Base-by-base conservation (phyloP, 768 basidiomycete genomes). In the Paxillus ammoniavirescens region DNA sequence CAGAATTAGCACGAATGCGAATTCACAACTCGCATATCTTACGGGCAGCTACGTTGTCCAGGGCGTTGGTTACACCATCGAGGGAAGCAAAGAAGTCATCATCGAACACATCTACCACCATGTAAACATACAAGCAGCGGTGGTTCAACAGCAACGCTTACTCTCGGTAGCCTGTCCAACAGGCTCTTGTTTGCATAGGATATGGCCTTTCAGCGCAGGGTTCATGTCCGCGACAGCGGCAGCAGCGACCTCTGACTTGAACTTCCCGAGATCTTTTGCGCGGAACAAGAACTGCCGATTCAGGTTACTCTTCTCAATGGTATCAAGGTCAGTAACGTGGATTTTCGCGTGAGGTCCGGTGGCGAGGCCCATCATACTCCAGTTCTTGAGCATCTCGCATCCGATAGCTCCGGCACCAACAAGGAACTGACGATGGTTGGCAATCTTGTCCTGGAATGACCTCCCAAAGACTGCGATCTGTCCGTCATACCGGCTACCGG, bases 361-460 rank as follows among this genome's bases (percentile, higher is more conserved):
- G 7, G 83, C 95, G 43, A 99, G 75, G 56, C 97, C 97, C 81
- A 98, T 96, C 93, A 98, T 91, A 60, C 91, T 90, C 97, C 97
- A 99, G 72, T 98, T 99, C 79, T 99, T 99, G 64, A 99, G 75
- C 97, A 98, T 98, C 75, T 99, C 97, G 67, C 97, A 99, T 17
- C 97, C 97, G 68, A 99, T 98, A 35, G 97, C 97, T 42, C 97
- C 97, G n/a, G 96, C 86, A 8, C 97, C 97, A 52, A 99, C 97
- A 42, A 99, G 81, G 82, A 99, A 99, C 65, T 98, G 91, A 26
- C 90, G 82, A 67, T 93, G 84, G 66, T 89, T 88, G 40, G 83
- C 81, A 56, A 99, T 87, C 77, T 91, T 97, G 38, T 88, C 80
- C 61, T 99, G 97, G 84, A 98, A 98, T 2, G 73, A 65, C 70